Percentiles rank a stretch among this genome's conserved stretches.
Conservation (phyloP, 2,329 filamentous ascomycete species). For the Emergomyces pasteurianus region DNA sequence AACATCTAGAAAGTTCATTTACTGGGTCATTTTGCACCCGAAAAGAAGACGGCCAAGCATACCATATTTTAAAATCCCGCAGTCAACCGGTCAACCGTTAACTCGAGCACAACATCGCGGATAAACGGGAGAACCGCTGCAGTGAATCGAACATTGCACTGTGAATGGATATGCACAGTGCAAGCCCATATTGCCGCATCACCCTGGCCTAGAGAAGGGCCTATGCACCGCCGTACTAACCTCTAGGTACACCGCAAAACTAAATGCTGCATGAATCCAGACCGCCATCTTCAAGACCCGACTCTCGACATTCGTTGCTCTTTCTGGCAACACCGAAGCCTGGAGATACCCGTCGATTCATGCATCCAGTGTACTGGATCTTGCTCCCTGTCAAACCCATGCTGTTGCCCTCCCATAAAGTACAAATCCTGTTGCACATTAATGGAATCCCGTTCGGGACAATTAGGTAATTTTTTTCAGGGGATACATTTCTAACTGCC, state of each 20-base stretch:
- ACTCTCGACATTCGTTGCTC: background rate
- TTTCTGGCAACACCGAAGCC: background rate
- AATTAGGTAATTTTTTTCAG: background rate
- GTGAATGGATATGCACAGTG: background rate
- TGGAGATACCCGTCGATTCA: background rate
- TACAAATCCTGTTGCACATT: background rate
- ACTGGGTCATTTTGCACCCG: too few species aligned
- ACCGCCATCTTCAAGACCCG: background rate
- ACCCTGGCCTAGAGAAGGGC: background rate
- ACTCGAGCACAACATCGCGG: background rate
- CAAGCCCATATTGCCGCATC: background rate
- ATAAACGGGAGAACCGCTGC: background rate
- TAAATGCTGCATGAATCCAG: background rate
- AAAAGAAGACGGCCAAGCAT: background rate
- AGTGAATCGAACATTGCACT: background rate
- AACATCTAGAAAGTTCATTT: too few species aligned
- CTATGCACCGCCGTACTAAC: background rate
- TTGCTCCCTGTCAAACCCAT: background rate
- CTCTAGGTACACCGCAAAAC: background rate
- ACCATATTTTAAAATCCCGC: background rate
- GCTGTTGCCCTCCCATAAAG: background rate
- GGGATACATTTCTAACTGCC: background rate
- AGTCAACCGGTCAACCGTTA: background rate
- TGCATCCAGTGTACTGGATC: background rate
- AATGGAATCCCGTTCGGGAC: background rate